Conservation (phyloP, 83 land plant genomes). For the Diphasiastrum complanatum region DNA sequence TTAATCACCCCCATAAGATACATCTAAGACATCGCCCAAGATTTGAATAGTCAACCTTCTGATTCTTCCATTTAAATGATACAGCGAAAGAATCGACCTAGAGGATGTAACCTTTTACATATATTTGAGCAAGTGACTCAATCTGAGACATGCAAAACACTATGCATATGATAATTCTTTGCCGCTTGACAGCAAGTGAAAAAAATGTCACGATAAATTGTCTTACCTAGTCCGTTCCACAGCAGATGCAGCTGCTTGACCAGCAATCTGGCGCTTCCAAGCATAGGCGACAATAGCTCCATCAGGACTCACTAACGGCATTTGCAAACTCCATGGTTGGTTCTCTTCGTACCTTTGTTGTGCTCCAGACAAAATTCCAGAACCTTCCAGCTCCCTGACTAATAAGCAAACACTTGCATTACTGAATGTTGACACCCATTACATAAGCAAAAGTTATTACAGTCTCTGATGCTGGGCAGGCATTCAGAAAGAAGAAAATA, state of each 20-base stretch:
- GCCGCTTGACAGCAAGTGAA: neutral
- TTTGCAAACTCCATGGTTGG: constrained; percentile 82
- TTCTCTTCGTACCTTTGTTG: constrained; percentile 58
- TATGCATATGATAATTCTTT: too few relatives aligned
- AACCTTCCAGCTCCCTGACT: constrained; percentile 77
- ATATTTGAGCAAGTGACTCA: too few relatives aligned
- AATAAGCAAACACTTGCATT: constrained; percentile 10
- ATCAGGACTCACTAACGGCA: constrained; percentile 94
- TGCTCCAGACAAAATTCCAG: constrained; percentile 76
- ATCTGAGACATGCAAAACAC: too few relatives aligned
- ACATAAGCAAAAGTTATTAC: neutral
- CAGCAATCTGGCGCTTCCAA: constrained; percentile 98
- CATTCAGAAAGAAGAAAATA: neutral
- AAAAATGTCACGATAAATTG: neutral
- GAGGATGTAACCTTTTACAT: too few relatives aligned
- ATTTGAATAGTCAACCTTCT: too few relatives aligned
- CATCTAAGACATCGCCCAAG: too few relatives aligned
- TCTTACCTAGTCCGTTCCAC: constrained; percentile 78
- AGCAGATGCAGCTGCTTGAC: constrained; percentile 98
- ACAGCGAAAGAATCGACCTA: too few relatives aligned
- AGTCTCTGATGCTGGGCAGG: neutral
- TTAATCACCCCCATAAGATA: too few relatives aligned
- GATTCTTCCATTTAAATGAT: too few relatives aligned
- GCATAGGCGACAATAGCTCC: constrained; percentile 97
- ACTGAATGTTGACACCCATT: neutral